Percentiles rank a stretch among this genome's conserved stretches.
Evolutionary conservation across 2,329 filamentous ascomycete genomes (phyloP).

Genomic region (Graphilbum ipis-grandicollis): DNA sequence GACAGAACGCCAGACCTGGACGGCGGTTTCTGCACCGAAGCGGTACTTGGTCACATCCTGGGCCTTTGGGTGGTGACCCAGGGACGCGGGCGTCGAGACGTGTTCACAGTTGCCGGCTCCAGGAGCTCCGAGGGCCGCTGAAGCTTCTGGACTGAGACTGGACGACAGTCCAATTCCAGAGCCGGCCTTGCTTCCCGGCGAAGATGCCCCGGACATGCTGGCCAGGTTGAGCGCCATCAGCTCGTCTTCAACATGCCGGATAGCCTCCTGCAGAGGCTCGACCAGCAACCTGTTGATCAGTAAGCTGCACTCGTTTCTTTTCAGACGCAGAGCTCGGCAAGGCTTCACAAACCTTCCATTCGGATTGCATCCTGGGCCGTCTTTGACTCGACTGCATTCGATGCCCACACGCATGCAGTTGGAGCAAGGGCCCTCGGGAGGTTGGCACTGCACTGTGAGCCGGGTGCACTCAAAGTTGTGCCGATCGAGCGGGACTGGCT

Average conservation of each 20-base stretch:
- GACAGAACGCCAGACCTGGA: neutral
- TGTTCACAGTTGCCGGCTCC: no score
- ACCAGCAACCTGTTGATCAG: neutral
- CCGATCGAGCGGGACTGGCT: neutral
- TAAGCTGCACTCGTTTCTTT: no score
- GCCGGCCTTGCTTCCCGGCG: neutral
- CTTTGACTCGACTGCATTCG: neutral
- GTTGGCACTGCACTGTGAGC: neutral
- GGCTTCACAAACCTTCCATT: neutral
- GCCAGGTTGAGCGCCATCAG: neutral
- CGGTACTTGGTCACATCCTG: neutral
- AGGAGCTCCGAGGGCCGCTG: no score
- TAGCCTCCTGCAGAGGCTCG: neutral
- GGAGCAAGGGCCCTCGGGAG: neutral
- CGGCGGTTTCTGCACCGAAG: neutral
- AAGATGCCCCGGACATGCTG: neutral
- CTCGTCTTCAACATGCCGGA: neutral
- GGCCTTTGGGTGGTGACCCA: neutral
- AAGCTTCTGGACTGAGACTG: no score
- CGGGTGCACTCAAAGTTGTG: neutral
- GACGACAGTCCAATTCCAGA: neutral
- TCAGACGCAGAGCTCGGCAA: no score
- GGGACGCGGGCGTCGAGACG: no score
- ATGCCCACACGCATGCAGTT: neutral
- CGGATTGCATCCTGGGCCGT: constrained; percentile 1